These are phyloP conservation scores for Zymoseptoria passerinii DNA, from an alignment of 2,329 filamentous ascomycete genomes.

Conservation along the genomic window DNA sequence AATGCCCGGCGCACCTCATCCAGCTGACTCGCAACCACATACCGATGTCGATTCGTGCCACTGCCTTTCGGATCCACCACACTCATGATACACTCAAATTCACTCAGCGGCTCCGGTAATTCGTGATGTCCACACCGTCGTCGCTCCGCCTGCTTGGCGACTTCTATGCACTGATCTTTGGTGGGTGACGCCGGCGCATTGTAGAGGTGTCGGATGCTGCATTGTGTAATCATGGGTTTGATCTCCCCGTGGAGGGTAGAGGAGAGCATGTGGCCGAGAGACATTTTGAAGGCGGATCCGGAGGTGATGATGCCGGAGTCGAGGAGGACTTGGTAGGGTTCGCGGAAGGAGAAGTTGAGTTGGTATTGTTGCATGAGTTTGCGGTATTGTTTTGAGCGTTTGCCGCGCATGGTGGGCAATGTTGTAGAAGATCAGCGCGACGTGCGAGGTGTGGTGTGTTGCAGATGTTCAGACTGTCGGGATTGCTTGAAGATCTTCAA, in stretches of 20 bases:
- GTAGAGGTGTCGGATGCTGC: slow-evolving; percentile 73
- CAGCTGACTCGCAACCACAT: slow-evolving; percentile 69
- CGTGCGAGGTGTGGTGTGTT: background rate
- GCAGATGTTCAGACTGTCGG: background rate
- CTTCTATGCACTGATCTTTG: slow-evolving; percentile 56
- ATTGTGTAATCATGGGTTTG: slow-evolving; percentile 79
- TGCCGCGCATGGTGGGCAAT: slow-evolving; percentile 53
- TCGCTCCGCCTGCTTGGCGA: slow-evolving; percentile 67
- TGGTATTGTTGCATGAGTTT: slow-evolving; percentile 94
- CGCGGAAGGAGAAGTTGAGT: slow-evolving; percentile 79
- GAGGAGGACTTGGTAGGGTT: slow-evolving; percentile 87
- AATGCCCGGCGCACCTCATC: slow-evolving; percentile 54
- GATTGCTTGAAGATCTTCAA: background rate
- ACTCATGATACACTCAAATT: slow-evolving; percentile 60
- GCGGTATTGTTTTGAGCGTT: slow-evolving; percentile 64
- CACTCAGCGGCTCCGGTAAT: slow-evolving; percentile 60
- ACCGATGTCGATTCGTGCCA: slow-evolving; percentile 67
- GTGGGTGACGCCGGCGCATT: slow-evolving; percentile 28
- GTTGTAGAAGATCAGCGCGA: slow-evolving; percentile 1
- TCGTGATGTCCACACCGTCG: slow-evolving; percentile 71
- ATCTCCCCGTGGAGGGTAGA: slow-evolving; percentile 79
- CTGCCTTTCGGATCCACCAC: slow-evolving; percentile 72
- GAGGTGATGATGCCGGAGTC: slow-evolving; percentile 80
- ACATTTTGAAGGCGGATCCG: slow-evolving; percentile 79
- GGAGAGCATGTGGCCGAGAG: slow-evolving; percentile 66